phyloP scores from a whole-genome alignment of 2,329 filamentous ascomycete species.

The Colletotrichum brevisporum region DNA sequence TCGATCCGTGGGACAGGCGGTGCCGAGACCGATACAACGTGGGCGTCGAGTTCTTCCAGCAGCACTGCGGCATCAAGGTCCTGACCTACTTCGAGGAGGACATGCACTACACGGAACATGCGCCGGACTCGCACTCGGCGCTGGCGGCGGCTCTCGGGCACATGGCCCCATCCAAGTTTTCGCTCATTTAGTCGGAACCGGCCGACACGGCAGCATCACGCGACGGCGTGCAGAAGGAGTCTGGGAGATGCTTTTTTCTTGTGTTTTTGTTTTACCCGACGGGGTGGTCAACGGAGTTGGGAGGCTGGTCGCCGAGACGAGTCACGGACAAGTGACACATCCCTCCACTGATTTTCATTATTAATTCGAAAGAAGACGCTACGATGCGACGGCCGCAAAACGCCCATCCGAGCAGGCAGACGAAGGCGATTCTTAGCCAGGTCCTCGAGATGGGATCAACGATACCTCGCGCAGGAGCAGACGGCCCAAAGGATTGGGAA shows the following conservation, averaged over 20 bases:
- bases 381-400: conserved; percentile 35
- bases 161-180: conserved; percentile 34
- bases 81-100: conserved; percentile 61
- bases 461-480: conserved; percentile 21
- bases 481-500: conserved; percentile 17
- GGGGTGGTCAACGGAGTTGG: background rate
- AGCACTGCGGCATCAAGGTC: conserved; percentile 55
- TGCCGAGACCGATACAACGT: conserved; percentile 58
- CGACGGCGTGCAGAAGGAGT: background rate
- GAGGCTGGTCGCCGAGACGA: background rate
- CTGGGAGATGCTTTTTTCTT: no score
- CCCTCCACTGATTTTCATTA: background rate
- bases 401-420: conserved; percentile 24
- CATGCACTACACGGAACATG: conserved; percentile 57
- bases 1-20: conserved; percentile 60
- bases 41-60: conserved; percentile 53
- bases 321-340: conserved; percentile 22
- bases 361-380: conserved; percentile 30
- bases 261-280: no score
- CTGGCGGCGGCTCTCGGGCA: conserved; percentile 39
- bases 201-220: background rate
- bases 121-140: conserved; percentile 46
- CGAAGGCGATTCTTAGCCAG: conserved; percentile 20
- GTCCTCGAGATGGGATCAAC: conserved; percentile 29
- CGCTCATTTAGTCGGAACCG: conserved; percentile 33